Percentiles rank a stretch among this genome's conserved stretches.
Evolutionary conservation across 306 rosid species (phyloP).

Genomic region (Malus asiatica): DNA sequence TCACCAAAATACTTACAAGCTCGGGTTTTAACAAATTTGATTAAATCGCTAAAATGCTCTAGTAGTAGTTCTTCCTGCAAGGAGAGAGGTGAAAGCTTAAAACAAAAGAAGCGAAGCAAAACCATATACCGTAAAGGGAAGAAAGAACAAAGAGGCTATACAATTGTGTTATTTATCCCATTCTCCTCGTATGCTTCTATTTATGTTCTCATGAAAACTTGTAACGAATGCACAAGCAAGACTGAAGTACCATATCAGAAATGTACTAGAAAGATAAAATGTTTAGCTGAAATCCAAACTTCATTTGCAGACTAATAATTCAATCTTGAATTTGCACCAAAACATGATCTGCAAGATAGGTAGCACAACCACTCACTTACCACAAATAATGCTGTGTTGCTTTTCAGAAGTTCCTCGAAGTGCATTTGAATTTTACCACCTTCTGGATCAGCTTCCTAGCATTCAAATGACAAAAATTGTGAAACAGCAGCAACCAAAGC

Average conservation of each 20-base stretch:
- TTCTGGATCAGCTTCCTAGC: constrained; percentile 89
- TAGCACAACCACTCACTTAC: constrained; percentile 31
- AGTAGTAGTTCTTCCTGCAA: constrained; percentile 93
- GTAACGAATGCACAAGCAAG: neutral
- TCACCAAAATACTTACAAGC: constrained; percentile 58
- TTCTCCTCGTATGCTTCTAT: neutral
- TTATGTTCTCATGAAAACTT: neutral
- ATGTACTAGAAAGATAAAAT: neutral
- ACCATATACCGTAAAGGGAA: neutral
- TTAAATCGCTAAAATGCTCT: constrained; percentile 69
- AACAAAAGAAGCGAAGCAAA: constrained; percentile 7
- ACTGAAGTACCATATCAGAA: neutral
- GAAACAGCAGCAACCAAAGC: neutral
- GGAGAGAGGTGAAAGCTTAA: constrained; percentile 13
- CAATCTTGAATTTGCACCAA: neutral
- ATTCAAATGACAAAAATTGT: constrained; percentile 11
- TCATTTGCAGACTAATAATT: neutral
- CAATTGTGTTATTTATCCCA: neutral
- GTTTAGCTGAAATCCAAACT: neutral
- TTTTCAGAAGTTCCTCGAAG: constrained; percentile 88
- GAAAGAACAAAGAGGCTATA: neutral
- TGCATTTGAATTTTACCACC: constrained; percentile 91
- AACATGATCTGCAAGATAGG: neutral
- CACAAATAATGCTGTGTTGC: constrained; percentile 92
- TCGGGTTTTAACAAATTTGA: constrained; percentile 86